A percentile compares a stretch with the other conserved stretches of the same genome.
Evolutionary conservation across 345 rosid species (phyloP).

Genomic region (Corchorus olitorius): DNA sequence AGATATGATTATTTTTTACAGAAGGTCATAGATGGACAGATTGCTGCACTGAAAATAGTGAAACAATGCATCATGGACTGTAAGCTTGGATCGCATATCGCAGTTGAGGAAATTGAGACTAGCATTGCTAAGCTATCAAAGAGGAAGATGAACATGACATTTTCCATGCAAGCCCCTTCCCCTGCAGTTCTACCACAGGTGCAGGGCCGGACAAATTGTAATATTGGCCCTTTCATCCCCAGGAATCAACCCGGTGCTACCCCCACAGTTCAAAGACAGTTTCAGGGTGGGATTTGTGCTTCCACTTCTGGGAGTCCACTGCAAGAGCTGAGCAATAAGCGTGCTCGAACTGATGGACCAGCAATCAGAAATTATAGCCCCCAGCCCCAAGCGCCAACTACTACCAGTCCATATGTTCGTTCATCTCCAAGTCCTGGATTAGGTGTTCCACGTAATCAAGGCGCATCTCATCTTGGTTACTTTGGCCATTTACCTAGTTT

Average conservation of each 20-base stretch:
- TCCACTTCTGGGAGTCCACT: not conserved
- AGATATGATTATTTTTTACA: constrained; percentile 2
- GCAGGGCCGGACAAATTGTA: not conserved
- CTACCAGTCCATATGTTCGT: not conserved
- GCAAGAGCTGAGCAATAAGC: constrained; percentile 20
- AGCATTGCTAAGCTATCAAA: constrained; percentile 22
- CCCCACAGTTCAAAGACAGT: not conserved
- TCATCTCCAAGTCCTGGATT: not conserved
- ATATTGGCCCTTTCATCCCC: not conserved
- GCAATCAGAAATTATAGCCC: not conserved
- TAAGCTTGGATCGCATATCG: constrained; percentile 19
- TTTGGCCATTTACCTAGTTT: not conserved
- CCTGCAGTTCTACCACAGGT: not conserved
- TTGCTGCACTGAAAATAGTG: constrained; percentile 22
- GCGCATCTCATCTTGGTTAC: too few relatives aligned
- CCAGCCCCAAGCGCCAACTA: constrained; percentile 5
- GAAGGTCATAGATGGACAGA: constrained; percentile 19
- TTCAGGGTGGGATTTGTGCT: not conserved
- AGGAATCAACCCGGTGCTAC: not conserved
- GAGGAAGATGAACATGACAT: not conserved
- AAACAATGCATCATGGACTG: constrained; percentile 31
- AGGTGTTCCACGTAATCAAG: constrained; percentile 11
- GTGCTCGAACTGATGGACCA: constrained; percentile 18
- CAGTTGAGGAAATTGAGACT: not conserved
- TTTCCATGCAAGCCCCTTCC: not conserved